These are phyloP conservation scores for Metschnikowia lachancei DNA, from an alignment of 805 yeast species.

Conservation along the genomic window DNA sequence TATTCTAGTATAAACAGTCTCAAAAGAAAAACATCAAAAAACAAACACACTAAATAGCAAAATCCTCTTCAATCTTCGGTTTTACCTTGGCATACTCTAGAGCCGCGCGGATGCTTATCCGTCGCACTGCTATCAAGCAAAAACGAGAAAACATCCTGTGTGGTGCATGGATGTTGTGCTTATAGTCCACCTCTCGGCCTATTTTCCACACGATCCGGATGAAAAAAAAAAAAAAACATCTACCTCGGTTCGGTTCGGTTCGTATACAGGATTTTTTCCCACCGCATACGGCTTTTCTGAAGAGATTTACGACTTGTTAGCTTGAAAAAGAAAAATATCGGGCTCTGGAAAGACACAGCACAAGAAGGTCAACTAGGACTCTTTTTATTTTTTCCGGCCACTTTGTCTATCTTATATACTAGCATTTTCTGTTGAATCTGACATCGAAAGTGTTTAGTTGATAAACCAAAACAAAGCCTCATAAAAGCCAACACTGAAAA, in stretches of 20 bases:
- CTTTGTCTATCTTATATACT: neutral
- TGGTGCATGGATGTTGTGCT: slow-evolving; percentile 7
- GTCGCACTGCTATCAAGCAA: neutral
- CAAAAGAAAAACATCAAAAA: no score
- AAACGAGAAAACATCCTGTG: neutral
- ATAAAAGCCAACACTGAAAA: neutral
- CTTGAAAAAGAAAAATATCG: neutral
- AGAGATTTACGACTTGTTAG: neutral
- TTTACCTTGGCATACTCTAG: no score
- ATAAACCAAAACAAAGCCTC: neutral
- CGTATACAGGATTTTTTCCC: slow-evolving; percentile 8
- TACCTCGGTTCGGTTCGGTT: slow-evolving; percentile 11
- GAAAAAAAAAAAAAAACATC: no score
- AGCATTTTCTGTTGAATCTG: neutral
- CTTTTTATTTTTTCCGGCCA: slow-evolving; percentile 4
- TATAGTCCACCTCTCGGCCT: neutral
- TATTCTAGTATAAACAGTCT: no score
- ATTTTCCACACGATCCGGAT: slow-evolving; percentile 4
- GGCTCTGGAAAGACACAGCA: slow-evolving; percentile 1
- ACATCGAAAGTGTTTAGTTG: neutral
- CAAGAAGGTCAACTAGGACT: slow-evolving; percentile 11
- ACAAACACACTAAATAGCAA: no score
- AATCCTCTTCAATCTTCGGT: no score
- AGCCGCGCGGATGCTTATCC: no score
- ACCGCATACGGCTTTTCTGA: slow-evolving; percentile 6